Percentiles rank a stretch among this genome's conserved stretches.
Evolutionary conservation across 352 stramenopile genomes (phyloP).

Genomic region (Phytopythium ostracodes): DNA sequence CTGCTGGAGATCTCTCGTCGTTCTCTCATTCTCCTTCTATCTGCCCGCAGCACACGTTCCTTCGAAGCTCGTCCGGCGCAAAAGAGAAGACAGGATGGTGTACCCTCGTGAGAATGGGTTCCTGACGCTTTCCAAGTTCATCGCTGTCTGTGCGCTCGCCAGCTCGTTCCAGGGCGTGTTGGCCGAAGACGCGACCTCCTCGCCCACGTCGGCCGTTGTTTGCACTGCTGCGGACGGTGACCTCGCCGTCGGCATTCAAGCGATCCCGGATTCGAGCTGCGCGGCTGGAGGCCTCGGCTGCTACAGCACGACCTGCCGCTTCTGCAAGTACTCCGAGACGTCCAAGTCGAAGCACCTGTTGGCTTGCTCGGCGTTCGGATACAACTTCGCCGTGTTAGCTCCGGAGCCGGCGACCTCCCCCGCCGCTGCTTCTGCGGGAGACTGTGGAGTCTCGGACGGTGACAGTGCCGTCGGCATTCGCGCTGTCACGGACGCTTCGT

Average conservation of each 20-base stretch:
- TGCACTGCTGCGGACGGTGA: conserved; percentile 29
- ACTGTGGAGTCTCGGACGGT: conserved; percentile 26
- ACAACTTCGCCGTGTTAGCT: conserved; percentile 16
- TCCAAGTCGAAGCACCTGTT: conserved; percentile 26
- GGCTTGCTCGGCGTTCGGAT: conserved; percentile 21
- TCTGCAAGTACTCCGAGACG: conserved; percentile 31
- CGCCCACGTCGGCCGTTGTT: conserved; percentile 4
- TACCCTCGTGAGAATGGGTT: conserved; percentile 4
- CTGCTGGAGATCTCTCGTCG: neutral
- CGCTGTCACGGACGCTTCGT: conserved; percentile 22
- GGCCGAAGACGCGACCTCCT: neutral
- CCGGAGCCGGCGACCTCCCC: conserved; percentile 9
- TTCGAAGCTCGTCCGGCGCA: neutral
- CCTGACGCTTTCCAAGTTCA: conserved; percentile 4
- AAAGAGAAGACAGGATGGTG: neutral
- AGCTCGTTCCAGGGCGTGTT: neutral
- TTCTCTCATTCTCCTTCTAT: conserved; percentile 3
- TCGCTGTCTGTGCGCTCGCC: conserved; percentile 2
- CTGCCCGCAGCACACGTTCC: neutral
- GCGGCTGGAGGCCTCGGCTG: conserved; percentile 31
- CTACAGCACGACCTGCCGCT: conserved; percentile 31
- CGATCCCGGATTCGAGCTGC: conserved; percentile 23
- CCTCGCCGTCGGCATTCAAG: conserved; percentile 26
- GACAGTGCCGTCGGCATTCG: conserved; percentile 28
- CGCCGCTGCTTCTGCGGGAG: conserved; percentile 11